Base-by-base conservation (phyloP, 2,329 filamentous ascomycete species). In the Calonectria fujianensis region DNA sequence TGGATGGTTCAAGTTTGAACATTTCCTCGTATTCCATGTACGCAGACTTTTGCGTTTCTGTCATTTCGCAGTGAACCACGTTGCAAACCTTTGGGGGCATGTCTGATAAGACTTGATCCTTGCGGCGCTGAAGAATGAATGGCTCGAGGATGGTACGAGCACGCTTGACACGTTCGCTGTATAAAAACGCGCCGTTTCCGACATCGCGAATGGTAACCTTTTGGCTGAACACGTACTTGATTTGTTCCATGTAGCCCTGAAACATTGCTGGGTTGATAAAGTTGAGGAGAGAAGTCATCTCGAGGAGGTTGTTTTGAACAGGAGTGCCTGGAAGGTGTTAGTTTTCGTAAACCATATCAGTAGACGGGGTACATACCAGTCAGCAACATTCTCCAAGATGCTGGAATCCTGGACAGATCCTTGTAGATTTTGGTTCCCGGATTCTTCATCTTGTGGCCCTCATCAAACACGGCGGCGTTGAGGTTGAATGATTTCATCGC, bases 381-480 rank as follows among this genome's bases (percentile, higher is more conserved):
- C 13, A 99, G 90, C 5, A 99, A 89, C 66, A 99, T 90, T 75
- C 96, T 93, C 89, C 97, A 98, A n/a, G 91, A 87, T 0, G 95
- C 93, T 0, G 90, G 91, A 69, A 99, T 96, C 45, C 91, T 90
- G 81, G 94, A 92, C 68, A 98, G 88, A 74, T 94, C 93, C 80
- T 92, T 91, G 84, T 98, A 98, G 8, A 95, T 90, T 69, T 94
- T 92, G 0, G 96, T 97, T 61, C 93, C 92, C 3, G 93, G 93
- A 82, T 98, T 98, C 86, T 98, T 98, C 83, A 99, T 88, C 81
- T 95, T 93, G 85, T 99, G 97, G 0, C 96, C 97, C 85, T 99
- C 97, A 82, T 99, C 97, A 81, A 96, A 99, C 14, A 99, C 93
- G 79, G 90, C 90, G 1, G 88, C 87, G 73, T 90, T 89, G 8